phyloP scores from a whole-genome alignment of 352 stramenopile species.

The Pilasporangium apinafurcum region DNA sequence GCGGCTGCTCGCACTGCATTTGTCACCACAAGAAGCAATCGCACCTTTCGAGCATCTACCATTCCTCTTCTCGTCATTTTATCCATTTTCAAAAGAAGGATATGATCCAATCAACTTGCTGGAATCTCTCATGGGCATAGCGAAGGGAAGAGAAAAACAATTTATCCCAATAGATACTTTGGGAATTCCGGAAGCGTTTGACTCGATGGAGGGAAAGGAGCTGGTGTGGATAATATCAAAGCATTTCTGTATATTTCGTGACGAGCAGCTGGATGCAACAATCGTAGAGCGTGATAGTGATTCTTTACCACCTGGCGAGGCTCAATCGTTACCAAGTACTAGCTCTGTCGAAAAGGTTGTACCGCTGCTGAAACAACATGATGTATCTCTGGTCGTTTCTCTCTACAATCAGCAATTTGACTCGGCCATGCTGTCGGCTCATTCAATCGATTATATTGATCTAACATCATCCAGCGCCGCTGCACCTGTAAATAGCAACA shows the following conservation, averaged over 20 bases:
- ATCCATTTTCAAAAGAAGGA: no score
- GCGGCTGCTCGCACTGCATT: constrained; percentile 42
- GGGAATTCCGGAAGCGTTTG: not conserved
- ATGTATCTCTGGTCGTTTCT: constrained; percentile 88
- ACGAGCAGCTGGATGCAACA: not conserved
- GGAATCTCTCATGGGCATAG: constrained; percentile 9
- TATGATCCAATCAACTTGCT: constrained; percentile 1
- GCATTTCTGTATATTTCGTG: constrained; percentile 14
- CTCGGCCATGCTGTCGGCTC: constrained; percentile 64
- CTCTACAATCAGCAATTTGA: constrained; percentile 93
- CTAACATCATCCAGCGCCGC: no score
- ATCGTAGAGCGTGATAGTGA: not conserved
- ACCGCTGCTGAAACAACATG: constrained; percentile 27
- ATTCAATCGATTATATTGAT: constrained; percentile 88
- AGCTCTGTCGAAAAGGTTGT: not conserved
- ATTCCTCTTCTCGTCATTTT: constrained; percentile 28
- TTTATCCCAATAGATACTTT: constrained; percentile 8
- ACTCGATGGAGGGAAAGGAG: not conserved
- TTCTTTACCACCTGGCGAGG: not conserved
- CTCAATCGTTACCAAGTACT: not conserved
- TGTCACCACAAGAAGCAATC: constrained; percentile 33
- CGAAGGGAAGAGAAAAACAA: constrained; percentile 15
- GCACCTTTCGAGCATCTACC: constrained; percentile 48
- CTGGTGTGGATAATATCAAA: constrained; percentile 14
- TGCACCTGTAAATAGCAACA: constrained; percentile 25